Evolutionary conservation across 176 grass and related monocot genomes (phyloP), one percentile per base, ranked within the genome.

Genomic region (Paspalum vaginatum): DNA sequence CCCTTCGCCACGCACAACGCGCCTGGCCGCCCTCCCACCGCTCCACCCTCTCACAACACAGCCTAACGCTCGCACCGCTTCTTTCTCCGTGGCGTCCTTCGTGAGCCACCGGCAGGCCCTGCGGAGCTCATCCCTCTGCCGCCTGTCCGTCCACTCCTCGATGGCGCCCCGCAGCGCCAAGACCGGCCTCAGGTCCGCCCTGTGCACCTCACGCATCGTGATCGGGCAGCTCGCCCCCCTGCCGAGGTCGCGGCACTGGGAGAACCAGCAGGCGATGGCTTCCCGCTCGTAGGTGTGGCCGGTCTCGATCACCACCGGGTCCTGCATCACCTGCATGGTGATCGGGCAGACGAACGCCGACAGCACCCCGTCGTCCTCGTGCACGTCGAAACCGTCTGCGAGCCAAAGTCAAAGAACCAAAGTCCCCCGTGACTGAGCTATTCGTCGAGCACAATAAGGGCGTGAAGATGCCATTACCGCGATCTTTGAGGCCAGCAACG

Each of bases 261-360:
- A 13, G 69, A 90, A 90, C 88, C 88, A 90, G 53, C 64, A 18
- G 0, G 46, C 61, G 48, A 86, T 83, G 20, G 88, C 84, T 11
- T 83, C 68, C 41, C 61, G 72, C 79, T 86, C 88, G n/a, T 63
- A 90, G 32, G 83, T 54, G 18, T 86, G 79, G 11, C 88, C 88
- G 18, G 75, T 90, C 74, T 86, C 88, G 51, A 90, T 69, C 39
- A 74, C 57, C 56, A 86, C 88, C 1, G 88, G 80, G 81, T 86
- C 79, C 39, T 70, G 55, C 88, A 83, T 86, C 51, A 83, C 17
- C 61, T 90, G 68, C 79, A 42, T 87, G 18, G 84, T 90, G 62
- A 90, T 77, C 4, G 88, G 88, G 61, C 88, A 90, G 40, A 90
- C 22, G 70, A 90, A 90, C 20, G 79, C 84, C 41, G 50, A 66